phyloP scores from a whole-genome alignment of 805 yeast genomes.

The Debaryomyces tyrocola region DNA sequence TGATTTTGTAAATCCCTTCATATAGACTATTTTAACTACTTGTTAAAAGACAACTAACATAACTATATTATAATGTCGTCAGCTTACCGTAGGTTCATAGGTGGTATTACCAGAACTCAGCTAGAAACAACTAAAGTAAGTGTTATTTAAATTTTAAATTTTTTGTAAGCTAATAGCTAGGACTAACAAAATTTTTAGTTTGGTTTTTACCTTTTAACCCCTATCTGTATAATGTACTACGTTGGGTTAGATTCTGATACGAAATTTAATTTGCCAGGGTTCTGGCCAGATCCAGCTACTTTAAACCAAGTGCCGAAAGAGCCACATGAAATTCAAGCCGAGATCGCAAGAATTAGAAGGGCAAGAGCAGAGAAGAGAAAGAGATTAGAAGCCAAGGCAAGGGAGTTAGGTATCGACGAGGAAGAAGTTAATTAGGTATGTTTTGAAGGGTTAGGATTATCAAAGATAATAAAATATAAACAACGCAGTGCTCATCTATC shows the following conservation, averaged over 20 bases:
- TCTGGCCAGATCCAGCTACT: constrained; percentile 96
- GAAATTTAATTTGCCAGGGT: constrained; percentile 88
- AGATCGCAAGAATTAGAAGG: constrained; percentile 80
- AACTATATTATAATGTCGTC: constrained; percentile 1
- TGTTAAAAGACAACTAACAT: too few relatives aligned
- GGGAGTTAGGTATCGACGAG: constrained; percentile 63
- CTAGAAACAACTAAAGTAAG: constrained; percentile 45
- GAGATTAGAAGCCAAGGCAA: constrained; percentile 70
- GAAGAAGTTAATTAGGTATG: constrained; percentile 17
- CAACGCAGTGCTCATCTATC: neutral
- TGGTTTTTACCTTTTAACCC: constrained; percentile 81
- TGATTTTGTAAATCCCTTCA: too few relatives aligned
- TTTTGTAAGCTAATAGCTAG: neutral
- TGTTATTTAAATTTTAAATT: constrained; percentile 6
- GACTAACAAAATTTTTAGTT: constrained; percentile 45
- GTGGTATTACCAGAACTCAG: constrained; percentile 42
- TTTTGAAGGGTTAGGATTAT: neutral
- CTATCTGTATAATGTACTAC: constrained; percentile 89
- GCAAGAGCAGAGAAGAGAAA: constrained; percentile 73
- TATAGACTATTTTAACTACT: too few relatives aligned
- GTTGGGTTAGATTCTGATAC: constrained; percentile 88
- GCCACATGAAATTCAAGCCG: constrained; percentile 87
- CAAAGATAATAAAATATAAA: neutral
- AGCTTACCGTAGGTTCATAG: constrained; percentile 29
- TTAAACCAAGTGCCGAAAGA: constrained; percentile 90